Evolutionary conservation across 2,329 filamentous ascomycete genomes (phyloP), one percentile per base, ranked within the genome.

Genomic region (Microdochium nivale): DNA sequence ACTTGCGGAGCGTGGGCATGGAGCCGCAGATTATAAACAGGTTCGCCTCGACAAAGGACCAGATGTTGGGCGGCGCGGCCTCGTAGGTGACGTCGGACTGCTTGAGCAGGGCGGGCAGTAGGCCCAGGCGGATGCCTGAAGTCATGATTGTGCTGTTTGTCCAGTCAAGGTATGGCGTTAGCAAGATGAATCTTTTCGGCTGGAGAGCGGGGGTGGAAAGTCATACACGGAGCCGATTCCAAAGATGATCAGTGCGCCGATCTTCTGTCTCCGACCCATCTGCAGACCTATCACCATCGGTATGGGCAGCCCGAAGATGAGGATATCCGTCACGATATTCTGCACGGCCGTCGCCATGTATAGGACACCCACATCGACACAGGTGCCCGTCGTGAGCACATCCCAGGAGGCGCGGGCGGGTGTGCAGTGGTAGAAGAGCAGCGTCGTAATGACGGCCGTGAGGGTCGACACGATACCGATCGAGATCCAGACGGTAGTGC

Each of bases 261-360:
- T 51, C 55, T 74, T 76, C 54, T 77, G 73, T 49, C 68, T 70
- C 47, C 53, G 59, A 0, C 70, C 67, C 58, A 77, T 67, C 40
- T 70, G 66, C 7, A 77, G 62, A 5, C 59, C 61, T 53, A 67
- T 62, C 14, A 77, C 63, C 9, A 71, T 71, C 2, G 67, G 66
- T 48, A 75, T 67, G 1, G 74, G 74, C 8, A 77, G 59, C 1
- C 66, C 53, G 53, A 73, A 70, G 47, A 74, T 68, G 14, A 72
- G 53, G 10, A 75, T 51, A 56, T 77, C 72, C 25, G 72, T 73
- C 35, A 69, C 50, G 50, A 77, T 74, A 57, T 75, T 76, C 16
- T 74, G 60, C 1, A 69, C 68, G 0, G 74, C 71, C 55, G 47
- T 56, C 8, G 54, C 54, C 13, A 54, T 53, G 43, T 55, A 57